These are phyloP conservation scores for Heimioporus retisporus DNA, from an alignment of 1,284 basidiomycete genomes.

Conservation along the genomic window DNA sequence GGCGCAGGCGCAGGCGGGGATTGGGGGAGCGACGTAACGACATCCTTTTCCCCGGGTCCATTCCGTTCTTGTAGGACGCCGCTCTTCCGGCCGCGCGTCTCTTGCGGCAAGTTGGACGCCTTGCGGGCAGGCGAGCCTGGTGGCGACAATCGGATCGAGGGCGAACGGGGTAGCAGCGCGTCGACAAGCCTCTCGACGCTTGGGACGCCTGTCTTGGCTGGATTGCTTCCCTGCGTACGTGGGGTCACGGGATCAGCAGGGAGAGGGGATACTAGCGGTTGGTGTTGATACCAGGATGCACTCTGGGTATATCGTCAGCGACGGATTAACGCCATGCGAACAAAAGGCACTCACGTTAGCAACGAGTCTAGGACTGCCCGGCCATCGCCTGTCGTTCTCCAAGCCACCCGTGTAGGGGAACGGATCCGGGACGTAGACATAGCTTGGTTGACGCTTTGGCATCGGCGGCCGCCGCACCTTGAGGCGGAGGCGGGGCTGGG, in stretches of 20 bases:
- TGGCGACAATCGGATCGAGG: conserved; percentile 34
- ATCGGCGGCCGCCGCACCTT: conserved; percentile 37
- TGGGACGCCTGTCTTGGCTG: not conserved
- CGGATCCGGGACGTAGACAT: conserved; percentile 16
- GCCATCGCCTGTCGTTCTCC: conserved; percentile 19
- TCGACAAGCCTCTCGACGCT: conserved; percentile 31
- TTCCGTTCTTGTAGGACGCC: not conserved
- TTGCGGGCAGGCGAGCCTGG: conserved; percentile 24
- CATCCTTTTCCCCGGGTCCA: not conserved
- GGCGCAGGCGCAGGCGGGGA: conserved; percentile 3
- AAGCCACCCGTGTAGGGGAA: not conserved
- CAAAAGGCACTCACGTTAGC: conserved; percentile 23
- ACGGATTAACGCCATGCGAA: not conserved
- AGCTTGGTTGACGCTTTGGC: conserved; percentile 33
- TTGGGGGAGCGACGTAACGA: not conserved
- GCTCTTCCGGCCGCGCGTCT: not conserved
- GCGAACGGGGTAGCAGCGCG: conserved; percentile 23
- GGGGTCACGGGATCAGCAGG: not conserved
- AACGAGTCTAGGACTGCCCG: conserved; percentile 21
- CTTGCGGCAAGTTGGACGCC: conserved; percentile 9
- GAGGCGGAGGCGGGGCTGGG: conserved; percentile 33
- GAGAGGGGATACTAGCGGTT: conserved; percentile 22
- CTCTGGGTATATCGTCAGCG: conserved; percentile 18
- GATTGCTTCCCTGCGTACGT: not conserved
- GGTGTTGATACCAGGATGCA: conserved; percentile 24